Evolutionary conservation across 2,329 filamentous ascomycete genomes (phyloP).

Genomic region (Amylocarpus encephaloides): DNA sequence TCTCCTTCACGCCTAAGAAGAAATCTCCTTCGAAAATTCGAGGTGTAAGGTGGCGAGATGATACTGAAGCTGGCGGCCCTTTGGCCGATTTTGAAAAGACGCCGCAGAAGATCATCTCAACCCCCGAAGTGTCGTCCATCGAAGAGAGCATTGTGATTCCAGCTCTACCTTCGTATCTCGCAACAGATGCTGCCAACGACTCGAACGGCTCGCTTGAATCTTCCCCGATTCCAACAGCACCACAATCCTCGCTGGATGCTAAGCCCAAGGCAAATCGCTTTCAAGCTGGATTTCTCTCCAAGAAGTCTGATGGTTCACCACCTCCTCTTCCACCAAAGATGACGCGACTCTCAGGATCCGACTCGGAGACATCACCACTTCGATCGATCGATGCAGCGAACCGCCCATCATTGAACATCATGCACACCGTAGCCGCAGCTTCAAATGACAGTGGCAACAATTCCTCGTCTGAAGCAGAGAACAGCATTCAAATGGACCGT

Average conservation of each 20-base stretch:
- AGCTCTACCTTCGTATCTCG: conserved; percentile 48
- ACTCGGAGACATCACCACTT: conserved; percentile 49
- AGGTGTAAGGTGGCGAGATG: conserved; percentile 86
- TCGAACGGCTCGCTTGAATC: conserved; percentile 32
- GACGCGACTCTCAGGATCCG: conserved; percentile 50
- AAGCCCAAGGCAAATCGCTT: conserved; percentile 70
- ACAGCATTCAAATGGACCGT: conserved; percentile 22
- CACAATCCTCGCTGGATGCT: conserved; percentile 52
- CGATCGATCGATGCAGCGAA: conserved; percentile 45
- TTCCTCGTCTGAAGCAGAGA: conserved; percentile 30
- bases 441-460: conserved; percentile 33
- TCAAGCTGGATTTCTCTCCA: conserved; percentile 79
- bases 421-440: conserved; percentile 26
- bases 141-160: conserved; percentile 39
- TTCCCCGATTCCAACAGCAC: conserved; percentile 51
- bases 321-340: conserved; percentile 43
- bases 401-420: conserved; percentile 36
- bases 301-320: conserved; percentile 57
- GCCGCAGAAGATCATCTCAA: conserved; percentile 60
- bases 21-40: conserved; percentile 60
- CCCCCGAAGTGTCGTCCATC: conserved; percentile 49
- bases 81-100: conserved; percentile 90
- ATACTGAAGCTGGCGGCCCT: conserved; percentile 70
- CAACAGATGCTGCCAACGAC: conserved; percentile 32
- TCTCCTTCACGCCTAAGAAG: conserved; percentile 79